Evolutionary conservation across 208 protist genomes (phyloP).

Genomic region (Leishmania mexicana): DNA sequence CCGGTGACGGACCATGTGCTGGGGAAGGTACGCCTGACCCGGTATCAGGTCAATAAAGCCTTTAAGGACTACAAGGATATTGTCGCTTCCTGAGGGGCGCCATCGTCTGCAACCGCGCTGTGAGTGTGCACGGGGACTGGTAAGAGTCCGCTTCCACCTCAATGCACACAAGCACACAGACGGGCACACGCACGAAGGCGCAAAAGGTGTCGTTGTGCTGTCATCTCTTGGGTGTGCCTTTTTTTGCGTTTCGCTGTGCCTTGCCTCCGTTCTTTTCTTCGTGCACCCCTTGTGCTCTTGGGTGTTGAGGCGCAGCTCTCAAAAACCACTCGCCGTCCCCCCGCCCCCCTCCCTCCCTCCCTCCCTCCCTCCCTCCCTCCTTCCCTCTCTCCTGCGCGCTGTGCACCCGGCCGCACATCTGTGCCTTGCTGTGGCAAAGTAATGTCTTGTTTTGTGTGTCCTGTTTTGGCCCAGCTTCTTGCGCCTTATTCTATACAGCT

Average conservation of each 20-base stretch:
- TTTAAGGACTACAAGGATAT: slow-evolving; percentile 44
- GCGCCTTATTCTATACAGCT: not conserved
- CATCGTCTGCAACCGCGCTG: too few species aligned
- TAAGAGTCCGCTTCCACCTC: not conserved
- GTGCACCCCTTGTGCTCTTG: not conserved
- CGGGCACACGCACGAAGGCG: not conserved
- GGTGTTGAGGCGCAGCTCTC: not conserved
- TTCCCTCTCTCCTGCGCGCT: not conserved
- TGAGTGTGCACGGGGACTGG: not conserved
- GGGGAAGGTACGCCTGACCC: slow-evolving; percentile 46
- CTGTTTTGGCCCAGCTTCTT: not conserved
- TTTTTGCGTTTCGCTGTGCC: not conserved
- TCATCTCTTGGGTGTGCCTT: not conserved
- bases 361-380: not conserved
- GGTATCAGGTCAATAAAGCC: slow-evolving; percentile 78
- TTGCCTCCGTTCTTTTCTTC: not conserved
- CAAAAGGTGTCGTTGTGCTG: not conserved
- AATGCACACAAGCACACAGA: not conserved
- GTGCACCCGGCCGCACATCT: not conserved
- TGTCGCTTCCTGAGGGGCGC: not conserved
- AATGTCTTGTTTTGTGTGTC: not conserved
- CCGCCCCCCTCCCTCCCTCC: not conserved
- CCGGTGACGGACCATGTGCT: slow-evolving; percentile 58
- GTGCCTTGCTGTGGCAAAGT: not conserved
- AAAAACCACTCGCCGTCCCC: not conserved